Base-by-base conservation (phyloP, 371 early-diverging fungal genomes). In the Lichtheimia hyalospora region DNA sequence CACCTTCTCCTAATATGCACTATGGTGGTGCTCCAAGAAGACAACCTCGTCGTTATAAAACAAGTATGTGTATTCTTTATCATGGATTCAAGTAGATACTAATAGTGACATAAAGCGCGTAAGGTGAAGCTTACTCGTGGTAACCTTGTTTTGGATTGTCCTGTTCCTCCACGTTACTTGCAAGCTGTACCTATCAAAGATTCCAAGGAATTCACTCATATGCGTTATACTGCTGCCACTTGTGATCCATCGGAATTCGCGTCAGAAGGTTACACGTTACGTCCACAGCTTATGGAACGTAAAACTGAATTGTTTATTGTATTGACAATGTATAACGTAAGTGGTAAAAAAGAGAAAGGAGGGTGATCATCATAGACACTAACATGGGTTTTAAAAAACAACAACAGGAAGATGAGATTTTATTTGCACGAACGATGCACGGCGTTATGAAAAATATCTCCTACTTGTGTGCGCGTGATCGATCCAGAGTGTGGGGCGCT, bases 361-460 rank as follows among this genome's bases (percentile, higher is more conserved):
- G 5, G 44, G n/a, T 46, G 18, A 14, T 21, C 5, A 18, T n/a
- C n/a, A 18, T 16, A n/a, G 46, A 10, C 15, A 46, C 46, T 34
- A 34, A 34, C 34, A 34, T 20, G 23, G 40, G 40, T 53, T 18
- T 27, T 21, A 34, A 53, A 52, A 18, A 28, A 12, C 16, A 52
- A 34, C 21, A 54, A 51, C 63, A 87, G 87, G 96, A 96, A 83
- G 95, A 94, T 68, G 93, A 93, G 68, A 74, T 89, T 39, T 79
- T 96, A 40, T 96, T 96, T 70, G 84, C 87, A 61, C 89, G 96
- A 65, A 92, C 96, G 10, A 91, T 95, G 87, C 82, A 87, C 54
- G 89, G 93, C 41, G 89, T 95, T 49, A 89, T 91, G 84, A 94
- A 92, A 67, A 97, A 97, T 74, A 94, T 97, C 69, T 77, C 88